Evolutionary conservation across 441 rosid genomes (phyloP).

Genomic region (Populus tomentosa): DNA sequence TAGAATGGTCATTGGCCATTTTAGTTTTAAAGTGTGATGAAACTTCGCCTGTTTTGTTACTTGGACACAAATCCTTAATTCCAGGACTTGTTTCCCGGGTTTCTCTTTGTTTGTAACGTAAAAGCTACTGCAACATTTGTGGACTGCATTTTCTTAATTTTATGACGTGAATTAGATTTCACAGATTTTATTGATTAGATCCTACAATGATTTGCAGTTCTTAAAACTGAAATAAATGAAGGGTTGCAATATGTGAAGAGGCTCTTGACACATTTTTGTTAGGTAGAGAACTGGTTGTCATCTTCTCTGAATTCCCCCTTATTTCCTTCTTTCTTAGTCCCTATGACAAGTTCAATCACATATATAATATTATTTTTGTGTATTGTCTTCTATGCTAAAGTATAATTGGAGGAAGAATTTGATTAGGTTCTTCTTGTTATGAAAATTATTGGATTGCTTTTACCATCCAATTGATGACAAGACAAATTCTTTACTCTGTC

Average conservation of each 20-base stretch:
- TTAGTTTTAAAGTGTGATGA: neutral
- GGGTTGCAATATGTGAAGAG: neutral
- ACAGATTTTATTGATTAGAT: neutral
- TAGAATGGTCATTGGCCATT: neutral
- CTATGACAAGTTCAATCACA: neutral
- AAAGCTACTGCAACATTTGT: neutral
- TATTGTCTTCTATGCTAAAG: neutral
- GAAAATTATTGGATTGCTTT: neutral
- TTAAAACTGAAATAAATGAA: neutral
- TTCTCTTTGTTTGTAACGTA: neutral
- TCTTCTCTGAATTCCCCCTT: neutral
- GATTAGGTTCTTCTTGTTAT: neutral
- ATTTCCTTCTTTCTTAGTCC: neutral
- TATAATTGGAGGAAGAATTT: neutral
- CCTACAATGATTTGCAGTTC: neutral
- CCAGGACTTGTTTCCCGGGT: neutral
- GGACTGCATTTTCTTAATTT: neutral
- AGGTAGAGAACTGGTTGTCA: neutral
- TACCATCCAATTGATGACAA: neutral
- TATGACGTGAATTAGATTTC: neutral
- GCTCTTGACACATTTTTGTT: neutral
- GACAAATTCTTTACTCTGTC: neutral
- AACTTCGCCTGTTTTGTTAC: too few relatives aligned
- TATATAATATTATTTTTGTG: too few relatives aligned
- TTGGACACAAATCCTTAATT: too few relatives aligned